These are phyloP conservation scores for Coniochaeta ligniaria DNA, from an alignment of 2,329 filamentous ascomycete species.

Conservation along the genomic window DNA sequence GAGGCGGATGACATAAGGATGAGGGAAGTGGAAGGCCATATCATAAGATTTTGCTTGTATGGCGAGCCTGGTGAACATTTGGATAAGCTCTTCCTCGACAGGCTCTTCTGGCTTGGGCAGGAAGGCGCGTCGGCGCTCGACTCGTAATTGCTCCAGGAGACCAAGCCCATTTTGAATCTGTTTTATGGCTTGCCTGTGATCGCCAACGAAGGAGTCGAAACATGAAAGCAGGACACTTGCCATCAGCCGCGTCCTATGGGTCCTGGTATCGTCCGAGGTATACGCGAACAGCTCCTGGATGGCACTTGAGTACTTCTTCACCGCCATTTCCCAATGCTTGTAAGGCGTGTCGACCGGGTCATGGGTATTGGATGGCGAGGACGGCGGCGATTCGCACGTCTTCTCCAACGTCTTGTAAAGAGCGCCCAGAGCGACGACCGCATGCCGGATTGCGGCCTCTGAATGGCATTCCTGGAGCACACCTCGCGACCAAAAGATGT, in stretches of 20 bases:
- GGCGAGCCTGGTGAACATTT: slow-evolving; percentile 56
- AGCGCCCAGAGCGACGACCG: slow-evolving; percentile 58
- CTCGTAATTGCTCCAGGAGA: slow-evolving; percentile 45
- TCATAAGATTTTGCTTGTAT: slow-evolving; percentile 63
- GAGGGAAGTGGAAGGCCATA: slow-evolving; percentile 60
- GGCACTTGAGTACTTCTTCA: slow-evolving; percentile 52
- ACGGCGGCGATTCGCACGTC: slow-evolving; percentile 41
- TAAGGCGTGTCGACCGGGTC: slow-evolving; percentile 30
- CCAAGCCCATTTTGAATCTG: slow-evolving; percentile 54
- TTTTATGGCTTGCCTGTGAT: slow-evolving; percentile 52
- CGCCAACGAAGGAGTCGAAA: slow-evolving; percentile 60
- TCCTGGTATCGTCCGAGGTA: slow-evolving; percentile 31
- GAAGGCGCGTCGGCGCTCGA: slow-evolving; percentile 32
- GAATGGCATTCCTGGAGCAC: slow-evolving; percentile 58
- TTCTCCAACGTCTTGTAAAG: slow-evolving; percentile 61
- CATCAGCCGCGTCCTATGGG: slow-evolving; percentile 52
- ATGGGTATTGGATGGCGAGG: slow-evolving; percentile 30
- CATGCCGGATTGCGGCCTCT: slow-evolving; percentile 54
- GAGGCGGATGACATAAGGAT: slow-evolving; percentile 51
- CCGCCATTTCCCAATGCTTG: slow-evolving; percentile 52
- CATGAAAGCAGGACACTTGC: slow-evolving; percentile 59
- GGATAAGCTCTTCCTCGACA: slow-evolving; percentile 51
- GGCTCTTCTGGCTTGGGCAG: slow-evolving; percentile 35
- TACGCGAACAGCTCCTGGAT: slow-evolving; percentile 41
- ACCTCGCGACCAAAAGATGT: slow-evolving; percentile 55